Evolutionary conservation across 306 rosid species (phyloP), one percentile per base, ranked within the genome.

Genomic region (Cucumis hystrix): DNA sequence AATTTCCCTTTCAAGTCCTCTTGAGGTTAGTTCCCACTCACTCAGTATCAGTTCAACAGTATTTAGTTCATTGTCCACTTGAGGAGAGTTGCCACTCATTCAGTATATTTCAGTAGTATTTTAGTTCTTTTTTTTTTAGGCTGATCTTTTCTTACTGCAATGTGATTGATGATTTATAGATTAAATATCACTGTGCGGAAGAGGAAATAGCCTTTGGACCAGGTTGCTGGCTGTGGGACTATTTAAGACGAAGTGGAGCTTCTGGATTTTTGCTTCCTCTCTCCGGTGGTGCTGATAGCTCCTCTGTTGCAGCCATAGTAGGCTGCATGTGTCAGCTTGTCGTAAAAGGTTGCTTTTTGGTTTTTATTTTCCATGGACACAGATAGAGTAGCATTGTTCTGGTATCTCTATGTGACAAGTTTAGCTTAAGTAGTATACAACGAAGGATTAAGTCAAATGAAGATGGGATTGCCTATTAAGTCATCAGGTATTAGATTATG

Each of bases 151-250:
- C 9, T 8, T 9, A 69, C 64, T 74, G 56, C 65, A 85, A 78
- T 57, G n/a, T 80, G 69, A 77, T 76, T 58, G 76, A 49, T 83
- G 69, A 71, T 76, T 54, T 77, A 51, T 75, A 95, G 99, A 91
- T 92, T 74, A 92, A 80, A 75, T 95, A 92, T 79, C 99, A 95
- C 83, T 82, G 86, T 61, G 91, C 98, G 28, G 96, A 95, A 83
- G 99, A 95, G 84, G 97, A 95, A 91, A 95, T 95, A 89, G 97
- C 99, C 64, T 91, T 85, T 79, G 99, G 99, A 79, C 99, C 99
- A 56, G 89, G 87, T 83, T 95, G 99, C 88, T 95, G 97, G 99
- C 83, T 95, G 82, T 95, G 97, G 99, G 99, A 95, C 85, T 95
- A 90, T 82, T 81, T 95, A 79, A 87, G 99, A 88, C 89, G 99